Percentiles rank a stretch among this genome's conserved stretches.
Conservation (phyloP, 1,284 basidiomycete species). For the Apiotrichum montevideense region DNA sequence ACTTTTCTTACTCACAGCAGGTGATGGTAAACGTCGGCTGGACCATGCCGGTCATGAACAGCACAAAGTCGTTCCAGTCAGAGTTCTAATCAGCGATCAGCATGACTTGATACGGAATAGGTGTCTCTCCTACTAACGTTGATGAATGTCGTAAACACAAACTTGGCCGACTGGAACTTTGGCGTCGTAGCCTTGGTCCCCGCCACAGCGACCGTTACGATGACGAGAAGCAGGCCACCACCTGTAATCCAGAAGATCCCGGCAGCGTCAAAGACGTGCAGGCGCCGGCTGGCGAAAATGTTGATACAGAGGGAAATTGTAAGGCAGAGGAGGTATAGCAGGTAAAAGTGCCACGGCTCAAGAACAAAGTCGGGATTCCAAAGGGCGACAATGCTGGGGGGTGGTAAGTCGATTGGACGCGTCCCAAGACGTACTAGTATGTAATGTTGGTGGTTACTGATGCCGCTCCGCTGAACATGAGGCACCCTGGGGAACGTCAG, state of each 20-base stretch:
- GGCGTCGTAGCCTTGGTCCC: background rate
- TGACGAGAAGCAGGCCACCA: background rate
- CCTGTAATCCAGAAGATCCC: background rate
- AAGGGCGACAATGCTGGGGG: background rate
- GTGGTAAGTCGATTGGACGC: too few relatives aligned
- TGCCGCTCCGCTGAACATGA: constrained; percentile 2
- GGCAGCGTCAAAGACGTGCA: constrained; percentile 1
- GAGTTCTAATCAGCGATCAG: background rate
- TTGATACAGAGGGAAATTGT: constrained; percentile 4
- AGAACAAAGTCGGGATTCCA: constrained; percentile 5
- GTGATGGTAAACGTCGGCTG: constrained; percentile 4
- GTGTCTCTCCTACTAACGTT: background rate
- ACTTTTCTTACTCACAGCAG: background rate
- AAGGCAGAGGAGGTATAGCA: constrained; percentile 4
- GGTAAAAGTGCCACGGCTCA: constrained; percentile 3
- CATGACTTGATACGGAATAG: background rate
- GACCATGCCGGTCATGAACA: constrained; percentile 6
- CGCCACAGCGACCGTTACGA: constrained; percentile 1
- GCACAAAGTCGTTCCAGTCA: constrained; percentile 3
- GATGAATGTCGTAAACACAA: constrained; percentile 4
- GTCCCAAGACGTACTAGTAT: background rate
- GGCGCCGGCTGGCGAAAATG: background rate
- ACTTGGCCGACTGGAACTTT: constrained; percentile 1
- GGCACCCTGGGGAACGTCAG: constrained; percentile 1
- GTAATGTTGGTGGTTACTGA: constrained; percentile 5